Conservation (phyloP, 345 rosid species). For the Mangifera indica region DNA sequence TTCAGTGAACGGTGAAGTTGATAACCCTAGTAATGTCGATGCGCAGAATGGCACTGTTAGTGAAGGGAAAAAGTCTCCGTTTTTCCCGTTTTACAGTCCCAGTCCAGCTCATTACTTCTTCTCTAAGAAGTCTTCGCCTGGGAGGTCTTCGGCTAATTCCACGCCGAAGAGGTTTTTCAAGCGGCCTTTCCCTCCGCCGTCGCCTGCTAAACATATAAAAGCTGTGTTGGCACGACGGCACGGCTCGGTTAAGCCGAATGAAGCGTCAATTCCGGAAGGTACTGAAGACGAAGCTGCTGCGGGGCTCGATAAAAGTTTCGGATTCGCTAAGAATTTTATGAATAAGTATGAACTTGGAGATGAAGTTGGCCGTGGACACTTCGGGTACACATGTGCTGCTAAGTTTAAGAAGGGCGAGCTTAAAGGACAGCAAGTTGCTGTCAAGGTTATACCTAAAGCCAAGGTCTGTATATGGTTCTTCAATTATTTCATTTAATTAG, state of each 20-base stretch:
- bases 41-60: constrained; percentile 22
- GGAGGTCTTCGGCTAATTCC: constrained; percentile 69
- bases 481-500: not conserved
- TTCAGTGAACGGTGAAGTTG: constrained; percentile 26
- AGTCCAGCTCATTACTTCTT: constrained; percentile 86
- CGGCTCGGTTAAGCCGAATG: constrained; percentile 60
- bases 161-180: constrained; percentile 78
- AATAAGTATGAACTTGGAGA: constrained; percentile 83
- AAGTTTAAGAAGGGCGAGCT: constrained; percentile 85
- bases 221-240: constrained; percentile 73
- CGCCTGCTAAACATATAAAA: constrained; percentile 92
- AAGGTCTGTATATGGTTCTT: constrained; percentile 44
- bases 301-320: constrained; percentile 80
- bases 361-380: constrained; percentile 94
- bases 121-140: constrained; percentile 72
- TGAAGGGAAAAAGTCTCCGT: constrained; percentile 71
- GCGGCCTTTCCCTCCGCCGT: constrained; percentile 85
- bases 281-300: constrained; percentile 47
- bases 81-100: constrained; percentile 80
- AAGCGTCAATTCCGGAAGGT: constrained; percentile 65
- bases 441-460: constrained; percentile 86
- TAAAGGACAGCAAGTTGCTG: constrained; percentile 93
- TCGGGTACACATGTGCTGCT: constrained; percentile 91
- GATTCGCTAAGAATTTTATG: constrained; percentile 72
- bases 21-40: constrained; percentile 14